Evolutionary conservation across 805 yeast species (phyloP).

Genomic region (Candida saitoana): DNA sequence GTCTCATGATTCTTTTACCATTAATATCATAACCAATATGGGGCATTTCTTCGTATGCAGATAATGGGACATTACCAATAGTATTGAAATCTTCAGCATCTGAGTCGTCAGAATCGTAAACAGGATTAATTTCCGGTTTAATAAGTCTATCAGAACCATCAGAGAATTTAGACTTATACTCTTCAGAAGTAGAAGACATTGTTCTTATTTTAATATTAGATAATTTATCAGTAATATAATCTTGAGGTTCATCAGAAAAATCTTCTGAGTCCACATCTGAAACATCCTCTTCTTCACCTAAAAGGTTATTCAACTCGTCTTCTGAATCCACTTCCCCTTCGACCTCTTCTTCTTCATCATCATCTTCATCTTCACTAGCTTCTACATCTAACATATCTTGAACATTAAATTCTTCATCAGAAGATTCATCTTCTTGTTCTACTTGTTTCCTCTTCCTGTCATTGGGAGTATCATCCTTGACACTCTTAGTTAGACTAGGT

Average conservation of each 20-base stretch:
- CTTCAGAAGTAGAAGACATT: slow-evolving; percentile 38
- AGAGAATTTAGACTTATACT: slow-evolving; percentile 47
- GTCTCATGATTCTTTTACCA: slow-evolving; percentile 98
- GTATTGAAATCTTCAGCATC: slow-evolving; percentile 79
- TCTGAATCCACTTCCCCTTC: slow-evolving; percentile 48
- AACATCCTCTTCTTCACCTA: slow-evolving; percentile 51
- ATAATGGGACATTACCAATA: slow-evolving; percentile 87
- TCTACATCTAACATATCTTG: slow-evolving; percentile 36
- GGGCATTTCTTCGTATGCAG: slow-evolving; percentile 95
- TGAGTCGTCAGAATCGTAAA: slow-evolving; percentile 92
- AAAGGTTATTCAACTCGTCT: slow-evolving; percentile 57
- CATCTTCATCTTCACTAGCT: slow-evolving; percentile 30
- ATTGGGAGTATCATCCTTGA: slow-evolving; percentile 3
- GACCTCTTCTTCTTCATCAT: slow-evolving; percentile 16
- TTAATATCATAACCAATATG: slow-evolving; percentile 96
- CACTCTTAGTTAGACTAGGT: slow-evolving; percentile 5
- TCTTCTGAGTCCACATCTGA: slow-evolving; percentile 42
- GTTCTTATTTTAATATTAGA: slow-evolving; percentile 52
- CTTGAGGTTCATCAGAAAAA: slow-evolving; percentile 52
- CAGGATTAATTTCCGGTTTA: slow-evolving; percentile 88
- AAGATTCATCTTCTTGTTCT: slow-evolving; percentile 19
- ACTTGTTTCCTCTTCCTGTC: slow-evolving; percentile 15
- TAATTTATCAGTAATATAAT: slow-evolving; percentile 51
- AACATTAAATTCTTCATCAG: slow-evolving; percentile 30
- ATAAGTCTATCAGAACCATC: slow-evolving; percentile 80